Base-by-base conservation (phyloP, 768 basidiomycete species). In the Amanita pseudoporphyria region DNA sequence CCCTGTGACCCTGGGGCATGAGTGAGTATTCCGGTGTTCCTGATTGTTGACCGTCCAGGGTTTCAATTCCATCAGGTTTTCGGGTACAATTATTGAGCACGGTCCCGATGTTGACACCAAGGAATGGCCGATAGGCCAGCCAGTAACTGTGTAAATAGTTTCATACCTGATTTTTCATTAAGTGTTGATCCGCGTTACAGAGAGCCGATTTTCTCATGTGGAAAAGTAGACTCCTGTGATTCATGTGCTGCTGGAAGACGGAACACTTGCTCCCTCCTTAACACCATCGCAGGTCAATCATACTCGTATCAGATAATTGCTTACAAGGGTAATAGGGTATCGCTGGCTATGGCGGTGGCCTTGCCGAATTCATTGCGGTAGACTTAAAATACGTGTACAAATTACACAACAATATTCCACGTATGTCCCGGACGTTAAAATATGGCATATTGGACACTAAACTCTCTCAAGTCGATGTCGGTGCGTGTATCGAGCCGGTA, bases 401-500 rank as follows among this genome's bases (percentile, higher is more conserved):
- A 13, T 59, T 77, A 1, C 74, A 72, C 2, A 57, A 58, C 12
- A 56, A 59, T 24, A 59, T 72, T 33, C 54, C 70, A 1, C 59
- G 74, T 72, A 53, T 55, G 69, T 57, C 3, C 12, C n/a, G 13
- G 31, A 3, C 14, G 3, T n/a, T 18, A 31, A 12, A 3, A 12
- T 43, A 7, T 18, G 28, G 10, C 6, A 16, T 44, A 47, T n/a
- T 39, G 12, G 46, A 47, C 24, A 13, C 30, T 40, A 19, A 39
- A 14, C 6, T 32, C n/a, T 14, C 14, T 9, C 43, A 36, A 75
- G 75, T 77, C 38, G 74, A 77, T 16, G 54, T 72, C 9, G 75
- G 71, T 1, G 74, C 74, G 2, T 67, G 69, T 53, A 62, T 72
- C 10, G 75, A 77, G 55, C 74, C 75, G 0, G 62, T 77, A 5